Evolutionary conservation across 345 rosid species (phyloP).

Genomic region (Arabis alpina): DNA sequence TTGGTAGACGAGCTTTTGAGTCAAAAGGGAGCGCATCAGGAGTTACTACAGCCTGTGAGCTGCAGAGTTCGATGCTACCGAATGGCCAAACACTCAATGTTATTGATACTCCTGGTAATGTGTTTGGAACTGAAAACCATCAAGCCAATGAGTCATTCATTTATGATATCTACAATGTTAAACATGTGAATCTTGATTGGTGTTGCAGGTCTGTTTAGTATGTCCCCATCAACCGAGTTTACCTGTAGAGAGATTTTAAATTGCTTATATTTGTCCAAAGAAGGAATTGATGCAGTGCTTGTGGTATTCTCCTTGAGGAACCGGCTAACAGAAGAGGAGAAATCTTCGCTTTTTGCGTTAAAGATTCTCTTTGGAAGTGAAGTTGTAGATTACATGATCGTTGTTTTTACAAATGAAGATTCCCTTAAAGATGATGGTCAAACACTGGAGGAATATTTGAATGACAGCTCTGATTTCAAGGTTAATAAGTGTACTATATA

Average conservation of each 20-base stretch:
- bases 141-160: background rate
- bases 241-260: background rate
- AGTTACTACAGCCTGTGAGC: constrained; percentile 67
- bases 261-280: constrained; percentile 42
- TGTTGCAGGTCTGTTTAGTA: constrained; percentile 13
- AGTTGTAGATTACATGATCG: constrained; percentile 71
- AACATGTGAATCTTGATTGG: background rate
- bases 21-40: constrained; percentile 69
- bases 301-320: constrained; percentile 64
- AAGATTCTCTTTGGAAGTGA: constrained; percentile 67
- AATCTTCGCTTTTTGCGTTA: constrained; percentile 58
- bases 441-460: constrained; percentile 65
- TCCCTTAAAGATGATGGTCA: constrained; percentile 66
- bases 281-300: constrained; percentile 78
- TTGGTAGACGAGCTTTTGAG: constrained; percentile 62
- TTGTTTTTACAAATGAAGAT: constrained; percentile 84
- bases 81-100: constrained; percentile 71
- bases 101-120: constrained; percentile 80
- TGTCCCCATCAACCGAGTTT: constrained; percentile 12
- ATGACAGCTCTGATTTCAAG: constrained; percentile 69
- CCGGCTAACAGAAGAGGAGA: constrained; percentile 74
- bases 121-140: background rate
- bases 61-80: constrained; percentile 45
- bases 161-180: background rate
- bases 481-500: constrained; percentile 42